phyloP scores from a whole-genome alignment of 2,329 filamentous ascomycete genomes.

The Hypoxylon sp. region DNA sequence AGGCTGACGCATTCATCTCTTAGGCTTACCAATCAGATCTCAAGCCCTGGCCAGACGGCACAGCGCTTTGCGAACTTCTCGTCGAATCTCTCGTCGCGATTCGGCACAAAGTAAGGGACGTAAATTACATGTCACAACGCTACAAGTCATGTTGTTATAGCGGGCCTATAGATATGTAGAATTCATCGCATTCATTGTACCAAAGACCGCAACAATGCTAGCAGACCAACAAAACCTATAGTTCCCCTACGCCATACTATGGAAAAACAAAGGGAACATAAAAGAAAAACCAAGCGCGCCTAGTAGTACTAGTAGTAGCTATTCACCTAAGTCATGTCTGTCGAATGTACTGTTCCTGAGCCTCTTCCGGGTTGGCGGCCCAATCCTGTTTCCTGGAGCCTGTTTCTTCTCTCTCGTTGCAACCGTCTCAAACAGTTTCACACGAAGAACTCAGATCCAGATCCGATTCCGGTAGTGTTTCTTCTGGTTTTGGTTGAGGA shows the following conservation, averaged over 20 bases:
- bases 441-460: background rate
- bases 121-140: background rate
- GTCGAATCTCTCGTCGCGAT: constrained; percentile 79
- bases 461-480: background rate
- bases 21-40: constrained; percentile 73
- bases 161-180: constrained; percentile 1
- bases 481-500: background rate
- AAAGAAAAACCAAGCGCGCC: constrained; percentile 30
- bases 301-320: constrained; percentile 23
- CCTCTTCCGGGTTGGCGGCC: background rate
- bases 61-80: constrained; percentile 78
- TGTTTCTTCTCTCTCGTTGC: background rate
- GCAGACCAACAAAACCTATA: constrained; percentile 26
- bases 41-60: constrained; percentile 68
- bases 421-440: background rate
- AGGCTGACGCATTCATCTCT: constrained; percentile 42
- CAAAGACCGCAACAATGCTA: constrained; percentile 8
- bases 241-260: constrained; percentile 40
- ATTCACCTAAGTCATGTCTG: constrained; percentile 36
- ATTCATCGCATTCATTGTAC: constrained; percentile 40
- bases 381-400: background rate
- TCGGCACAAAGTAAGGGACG: constrained; percentile 65
- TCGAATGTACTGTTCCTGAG: constrained; percentile 33
- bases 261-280: constrained; percentile 8
- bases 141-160: constrained; percentile 8